A percentile compares a stretch with the other conserved stretches of the same genome.
Conservation (phyloP, 805 yeast species). For the Spathaspora arborariae region DNA sequence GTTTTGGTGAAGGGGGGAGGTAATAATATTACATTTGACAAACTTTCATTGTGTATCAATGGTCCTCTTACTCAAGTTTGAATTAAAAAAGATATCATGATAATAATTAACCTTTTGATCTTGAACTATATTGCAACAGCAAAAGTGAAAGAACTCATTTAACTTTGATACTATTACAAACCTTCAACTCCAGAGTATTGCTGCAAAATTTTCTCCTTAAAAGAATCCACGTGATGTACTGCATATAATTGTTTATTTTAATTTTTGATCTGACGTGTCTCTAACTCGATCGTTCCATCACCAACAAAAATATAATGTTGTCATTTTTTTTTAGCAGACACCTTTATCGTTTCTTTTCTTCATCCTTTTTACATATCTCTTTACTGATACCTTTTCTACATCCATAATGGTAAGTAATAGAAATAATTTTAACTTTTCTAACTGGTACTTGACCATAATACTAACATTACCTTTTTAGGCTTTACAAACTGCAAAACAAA, state of each 20-base stretch:
- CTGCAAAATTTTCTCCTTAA: no score
- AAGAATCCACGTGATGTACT: background rate
- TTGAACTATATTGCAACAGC: no score
- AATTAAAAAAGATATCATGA: no score
- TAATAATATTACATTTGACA: no score
- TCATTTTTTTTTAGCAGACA: background rate
- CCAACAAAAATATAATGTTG: background rate
- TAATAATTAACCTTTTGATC: no score
- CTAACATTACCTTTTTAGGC: constrained; percentile 38
- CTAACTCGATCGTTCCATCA: background rate
- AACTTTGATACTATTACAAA: no score
- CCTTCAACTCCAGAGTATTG: background rate
- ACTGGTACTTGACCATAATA: background rate
- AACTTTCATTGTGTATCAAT: no score
- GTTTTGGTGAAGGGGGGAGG: no score
- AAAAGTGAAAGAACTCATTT: no score
- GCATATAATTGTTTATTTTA: background rate
- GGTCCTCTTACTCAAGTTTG: no score
- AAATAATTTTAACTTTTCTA: background rate
- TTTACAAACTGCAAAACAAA: constrained; percentile 80
- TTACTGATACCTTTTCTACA: background rate
- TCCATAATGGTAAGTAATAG: background rate
- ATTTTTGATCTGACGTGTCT: constrained; percentile 5
- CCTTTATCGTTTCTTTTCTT: background rate
- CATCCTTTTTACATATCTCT: background rate